Evolutionary conservation across 2,329 filamentous ascomycete genomes (phyloP).

Genomic region (Bipolaris sorokiniana): DNA sequence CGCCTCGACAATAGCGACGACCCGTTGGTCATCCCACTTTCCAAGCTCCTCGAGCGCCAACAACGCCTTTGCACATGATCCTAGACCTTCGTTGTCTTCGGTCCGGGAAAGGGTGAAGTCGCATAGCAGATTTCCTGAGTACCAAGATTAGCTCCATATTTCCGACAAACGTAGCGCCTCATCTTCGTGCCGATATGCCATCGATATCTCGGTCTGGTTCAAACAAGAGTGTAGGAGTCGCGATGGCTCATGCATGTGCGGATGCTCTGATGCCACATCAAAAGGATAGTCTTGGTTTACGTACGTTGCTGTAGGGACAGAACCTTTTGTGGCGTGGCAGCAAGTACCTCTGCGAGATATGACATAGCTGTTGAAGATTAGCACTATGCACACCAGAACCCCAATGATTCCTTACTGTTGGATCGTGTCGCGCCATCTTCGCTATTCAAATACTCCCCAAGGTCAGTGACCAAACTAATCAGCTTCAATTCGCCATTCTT

Average conservation of each 20-base stretch:
- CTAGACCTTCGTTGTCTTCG: constrained; percentile 60
- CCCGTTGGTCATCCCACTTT: constrained; percentile 65
- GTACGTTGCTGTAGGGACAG: constrained; percentile 65
- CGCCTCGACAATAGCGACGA: constrained; percentile 60
- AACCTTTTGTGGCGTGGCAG: constrained; percentile 59
- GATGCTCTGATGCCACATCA: not conserved
- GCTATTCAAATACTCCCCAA: constrained; percentile 71
- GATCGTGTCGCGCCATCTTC: constrained; percentile 65
- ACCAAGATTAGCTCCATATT: not conserved
- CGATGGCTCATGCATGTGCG: not conserved
- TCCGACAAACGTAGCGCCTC: not conserved
- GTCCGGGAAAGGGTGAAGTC: constrained; percentile 70
- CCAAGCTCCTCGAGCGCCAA: constrained; percentile 64
- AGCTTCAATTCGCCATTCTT: constrained; percentile 66
- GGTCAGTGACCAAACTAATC: constrained; percentile 66
- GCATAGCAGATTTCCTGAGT: constrained; percentile 61
- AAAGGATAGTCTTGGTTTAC: constrained; percentile 14
- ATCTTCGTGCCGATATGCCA: not conserved
- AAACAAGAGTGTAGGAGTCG: not conserved
- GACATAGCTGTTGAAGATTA: constrained; percentile 49
- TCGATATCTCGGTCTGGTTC: not conserved
- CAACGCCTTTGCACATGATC: constrained; percentile 64
- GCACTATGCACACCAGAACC: not conserved
- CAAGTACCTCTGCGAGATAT: constrained; percentile 59
- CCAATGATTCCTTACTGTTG: constrained; percentile 53